Conservation (phyloP, 2,329 filamentous ascomycete genomes). For the Drechslerella dactyloides region DNA sequence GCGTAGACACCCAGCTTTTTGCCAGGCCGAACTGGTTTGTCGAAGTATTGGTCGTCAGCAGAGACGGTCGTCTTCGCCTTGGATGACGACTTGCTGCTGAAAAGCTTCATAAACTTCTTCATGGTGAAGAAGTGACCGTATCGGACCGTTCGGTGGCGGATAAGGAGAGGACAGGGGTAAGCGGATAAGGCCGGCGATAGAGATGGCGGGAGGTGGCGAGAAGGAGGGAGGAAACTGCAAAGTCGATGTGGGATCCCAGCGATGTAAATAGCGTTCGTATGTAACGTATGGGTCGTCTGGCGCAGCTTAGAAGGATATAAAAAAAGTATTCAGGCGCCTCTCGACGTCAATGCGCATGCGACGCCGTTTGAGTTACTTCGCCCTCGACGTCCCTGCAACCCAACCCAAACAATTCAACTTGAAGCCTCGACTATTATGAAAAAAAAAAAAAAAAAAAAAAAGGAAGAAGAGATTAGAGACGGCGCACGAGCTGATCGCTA, state of each 20-base stretch:
- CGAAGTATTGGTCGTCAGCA: slow-evolving; percentile 36
- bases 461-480: too few species aligned
- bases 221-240: neutral
- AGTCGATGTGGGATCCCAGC: neutral
- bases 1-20: slow-evolving; percentile 43
- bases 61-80: slow-evolving; percentile 29
- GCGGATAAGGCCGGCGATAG: slow-evolving; percentile 13
- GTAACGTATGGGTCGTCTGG: neutral
- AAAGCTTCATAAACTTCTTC: slow-evolving; percentile 48
- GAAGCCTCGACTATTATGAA: too few species aligned
- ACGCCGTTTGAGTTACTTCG: neutral
- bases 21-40: slow-evolving; percentile 32
- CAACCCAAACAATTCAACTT: neutral
- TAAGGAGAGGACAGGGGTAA: slow-evolving; percentile 12
- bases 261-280: neutral
- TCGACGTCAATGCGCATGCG: slow-evolving; percentile 4
- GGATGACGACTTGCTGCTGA: slow-evolving; percentile 35
- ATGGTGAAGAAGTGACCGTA: slow-evolving; percentile 17
- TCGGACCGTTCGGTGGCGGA: slow-evolving; percentile 33
- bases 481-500: too few species aligned
- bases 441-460: too few species aligned
- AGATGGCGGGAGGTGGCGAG: slow-evolving; percentile 3
- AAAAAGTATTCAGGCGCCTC: slow-evolving; percentile 6
- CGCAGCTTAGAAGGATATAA: slow-evolving; percentile 7
- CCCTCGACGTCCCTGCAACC: neutral